phyloP scores from a whole-genome alignment of 331 rosid species.

The Malus hybrid region DNA sequence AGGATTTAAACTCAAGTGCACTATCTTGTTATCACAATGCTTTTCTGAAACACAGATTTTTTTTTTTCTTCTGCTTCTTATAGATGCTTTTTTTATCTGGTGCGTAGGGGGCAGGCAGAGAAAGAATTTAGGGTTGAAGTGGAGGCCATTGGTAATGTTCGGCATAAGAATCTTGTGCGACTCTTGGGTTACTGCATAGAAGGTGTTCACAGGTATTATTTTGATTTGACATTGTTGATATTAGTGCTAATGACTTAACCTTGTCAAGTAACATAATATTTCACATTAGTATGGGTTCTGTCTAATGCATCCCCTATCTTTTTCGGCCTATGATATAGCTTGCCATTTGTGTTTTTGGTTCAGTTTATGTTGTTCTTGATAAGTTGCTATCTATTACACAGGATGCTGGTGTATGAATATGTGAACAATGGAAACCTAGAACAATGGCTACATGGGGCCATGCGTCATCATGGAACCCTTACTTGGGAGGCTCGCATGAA shows the following conservation, averaged over 20 bases:
- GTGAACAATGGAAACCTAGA: slow-evolving; percentile 96
- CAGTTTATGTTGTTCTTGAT: slow-evolving; percentile 2
- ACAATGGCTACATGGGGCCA: slow-evolving; percentile 93
- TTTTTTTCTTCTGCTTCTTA: background rate
- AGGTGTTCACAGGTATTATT: slow-evolving; percentile 45
- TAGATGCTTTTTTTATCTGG: slow-evolving; percentile 2
- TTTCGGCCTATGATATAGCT: background rate
- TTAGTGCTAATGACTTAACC: background rate
- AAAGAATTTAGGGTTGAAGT: slow-evolving; percentile 96
- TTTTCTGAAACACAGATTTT: background rate
- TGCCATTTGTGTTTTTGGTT: background rate
- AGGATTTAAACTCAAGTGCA: slow-evolving; percentile 24
- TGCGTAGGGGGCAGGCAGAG: slow-evolving; percentile 94
- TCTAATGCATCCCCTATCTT: background rate
- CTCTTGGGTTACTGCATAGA: slow-evolving; percentile 80
- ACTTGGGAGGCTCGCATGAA: slow-evolving; percentile 96
- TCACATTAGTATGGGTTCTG: background rate
- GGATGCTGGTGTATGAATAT: slow-evolving; percentile 95
- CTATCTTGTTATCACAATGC: background rate
- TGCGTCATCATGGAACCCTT: slow-evolving; percentile 66
- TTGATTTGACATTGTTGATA: background rate
- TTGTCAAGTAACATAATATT: background rate
- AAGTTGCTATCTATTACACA: slow-evolving; percentile 25
- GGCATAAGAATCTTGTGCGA: slow-evolving; percentile 97
- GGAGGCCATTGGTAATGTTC: slow-evolving; percentile 95